Conservation (phyloP, 192 early-diverging fungal species). For the Entomortierella lignicola region DNA sequence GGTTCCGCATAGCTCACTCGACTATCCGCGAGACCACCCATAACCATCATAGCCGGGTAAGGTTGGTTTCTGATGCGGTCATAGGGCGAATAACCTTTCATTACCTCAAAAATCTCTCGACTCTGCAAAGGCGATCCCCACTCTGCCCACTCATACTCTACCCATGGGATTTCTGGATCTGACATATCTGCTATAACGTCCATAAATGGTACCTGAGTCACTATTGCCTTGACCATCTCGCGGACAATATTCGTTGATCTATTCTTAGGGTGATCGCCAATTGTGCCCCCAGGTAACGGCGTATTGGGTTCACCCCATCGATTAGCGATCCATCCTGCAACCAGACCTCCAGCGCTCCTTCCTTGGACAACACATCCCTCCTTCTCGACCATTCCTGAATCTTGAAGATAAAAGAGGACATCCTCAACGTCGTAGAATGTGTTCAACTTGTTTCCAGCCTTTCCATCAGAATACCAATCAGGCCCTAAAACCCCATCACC, state of each 20-base stretch:
- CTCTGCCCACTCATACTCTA: slow-evolving; percentile 52
- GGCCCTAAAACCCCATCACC: slow-evolving; percentile 40
- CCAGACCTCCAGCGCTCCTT: slow-evolving; percentile 40
- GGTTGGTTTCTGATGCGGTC: slow-evolving; percentile 44
- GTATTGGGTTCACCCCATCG: slow-evolving; percentile 32
- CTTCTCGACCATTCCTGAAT: slow-evolving; percentile 33
- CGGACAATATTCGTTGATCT: slow-evolving; percentile 23
- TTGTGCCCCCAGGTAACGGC: background rate
- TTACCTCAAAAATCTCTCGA: slow-evolving; percentile 42
- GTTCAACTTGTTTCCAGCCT: slow-evolving; percentile 23
- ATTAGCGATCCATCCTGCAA: slow-evolving; percentile 46
- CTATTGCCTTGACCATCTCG: slow-evolving; percentile 51
- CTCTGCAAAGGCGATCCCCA: slow-evolving; percentile 48
- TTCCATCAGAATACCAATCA: slow-evolving; percentile 32
- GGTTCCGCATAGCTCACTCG: slow-evolving; percentile 46
- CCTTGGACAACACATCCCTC: slow-evolving; percentile 24
- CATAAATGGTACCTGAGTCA: slow-evolving; percentile 46
- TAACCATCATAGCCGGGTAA: slow-evolving; percentile 50
- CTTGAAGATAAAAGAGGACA: slow-evolving; percentile 18
- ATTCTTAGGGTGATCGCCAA: background rate
- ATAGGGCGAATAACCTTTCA: slow-evolving; percentile 47
- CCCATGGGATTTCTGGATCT: slow-evolving; percentile 41
- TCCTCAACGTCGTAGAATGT: slow-evolving; percentile 50
- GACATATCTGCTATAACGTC: slow-evolving; percentile 52
- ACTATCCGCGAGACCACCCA: slow-evolving; percentile 30